Conservation (phyloP, 2,329 filamentous ascomycete genomes). For the Periglandula ipomoeae region DNA sequence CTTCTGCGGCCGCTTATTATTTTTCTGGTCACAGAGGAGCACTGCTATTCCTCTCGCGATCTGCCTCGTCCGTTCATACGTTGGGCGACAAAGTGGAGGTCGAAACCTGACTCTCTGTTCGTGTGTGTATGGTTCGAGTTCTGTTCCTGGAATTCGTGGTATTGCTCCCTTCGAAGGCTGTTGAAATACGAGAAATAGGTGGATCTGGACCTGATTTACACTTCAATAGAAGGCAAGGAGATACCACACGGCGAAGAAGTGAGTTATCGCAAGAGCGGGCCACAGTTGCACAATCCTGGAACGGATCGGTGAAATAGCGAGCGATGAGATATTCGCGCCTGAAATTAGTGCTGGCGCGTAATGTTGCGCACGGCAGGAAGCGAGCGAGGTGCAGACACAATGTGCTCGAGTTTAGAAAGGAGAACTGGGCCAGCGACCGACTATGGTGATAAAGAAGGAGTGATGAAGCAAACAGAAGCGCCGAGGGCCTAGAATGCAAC, state of each 20-base stretch:
- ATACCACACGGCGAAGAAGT: neutral
- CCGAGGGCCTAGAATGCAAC: conserved; percentile 6
- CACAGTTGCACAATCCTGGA: neutral
- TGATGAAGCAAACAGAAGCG: conserved; percentile 4
- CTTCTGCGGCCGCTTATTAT: neutral
- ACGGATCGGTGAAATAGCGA: neutral
- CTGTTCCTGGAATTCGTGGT: neutral
- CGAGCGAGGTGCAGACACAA: neutral
- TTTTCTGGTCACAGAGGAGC: too few species aligned
- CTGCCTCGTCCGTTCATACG: neutral
- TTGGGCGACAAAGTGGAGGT: neutral
- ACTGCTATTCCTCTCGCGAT: neutral
- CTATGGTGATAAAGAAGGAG: neutral
- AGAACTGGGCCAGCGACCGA: neutral
- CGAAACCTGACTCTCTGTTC: neutral
- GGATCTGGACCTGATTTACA: neutral
- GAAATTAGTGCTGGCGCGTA: neutral
- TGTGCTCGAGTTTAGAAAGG: neutral
- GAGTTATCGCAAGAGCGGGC: neutral
- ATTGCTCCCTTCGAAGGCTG: neutral
- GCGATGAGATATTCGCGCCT: neutral
- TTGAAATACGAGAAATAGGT: neutral
- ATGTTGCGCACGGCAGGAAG: neutral
- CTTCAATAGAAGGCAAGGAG: neutral
- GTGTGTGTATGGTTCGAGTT: neutral